These are phyloP conservation scores for Cercospora zeina DNA, from an alignment of 2,329 filamentous ascomycete genomes.

Conservation along the genomic window DNA sequence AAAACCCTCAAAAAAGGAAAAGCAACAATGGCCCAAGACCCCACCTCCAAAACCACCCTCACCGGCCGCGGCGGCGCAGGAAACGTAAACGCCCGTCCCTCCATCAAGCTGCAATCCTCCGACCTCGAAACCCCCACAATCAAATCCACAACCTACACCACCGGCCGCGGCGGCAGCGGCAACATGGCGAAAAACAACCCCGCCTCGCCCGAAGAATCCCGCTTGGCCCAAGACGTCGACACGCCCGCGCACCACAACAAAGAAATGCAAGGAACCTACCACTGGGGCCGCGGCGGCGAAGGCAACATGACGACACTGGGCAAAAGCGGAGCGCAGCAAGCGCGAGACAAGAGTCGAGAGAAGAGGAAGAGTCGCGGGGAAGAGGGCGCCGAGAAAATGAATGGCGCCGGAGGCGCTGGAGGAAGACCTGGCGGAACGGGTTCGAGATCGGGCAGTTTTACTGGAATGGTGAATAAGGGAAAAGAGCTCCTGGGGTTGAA, in stretches of 20 bases:
- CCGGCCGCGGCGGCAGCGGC: conserved; percentile 81
- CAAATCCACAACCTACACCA: conserved; percentile 81
- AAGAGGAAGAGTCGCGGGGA: conserved; percentile 39
- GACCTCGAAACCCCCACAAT: conserved; percentile 81
- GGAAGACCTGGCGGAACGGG: too few species aligned
- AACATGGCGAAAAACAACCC: conserved; percentile 79
- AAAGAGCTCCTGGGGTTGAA: conserved; percentile 54
- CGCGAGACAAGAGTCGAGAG: conserved; percentile 45
- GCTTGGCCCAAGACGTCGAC: conserved; percentile 79
- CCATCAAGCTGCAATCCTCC: conserved; percentile 44
- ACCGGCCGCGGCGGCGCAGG: conserved; percentile 74
- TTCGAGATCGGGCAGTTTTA: conserved; percentile 34
- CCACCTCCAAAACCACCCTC: not conserved
- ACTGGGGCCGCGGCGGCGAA: conserved; percentile 73
- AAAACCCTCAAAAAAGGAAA: not conserved
- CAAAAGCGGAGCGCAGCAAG: conserved; percentile 39
- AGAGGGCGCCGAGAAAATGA: conserved; percentile 25
- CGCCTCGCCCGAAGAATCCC: conserved; percentile 64
- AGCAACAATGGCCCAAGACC: conserved; percentile 5
- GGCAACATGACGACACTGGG: conserved; percentile 62
- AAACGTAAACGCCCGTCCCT: conserved; percentile 50
- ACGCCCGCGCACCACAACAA: conserved; percentile 50
- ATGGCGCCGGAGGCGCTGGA: conserved; percentile 15
- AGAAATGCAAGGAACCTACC: conserved; percentile 60
- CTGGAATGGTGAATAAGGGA: conserved; percentile 53